phyloP scores from a whole-genome alignment of 2,329 filamentous ascomycete species.

The Colletotrichum somersetense region DNA sequence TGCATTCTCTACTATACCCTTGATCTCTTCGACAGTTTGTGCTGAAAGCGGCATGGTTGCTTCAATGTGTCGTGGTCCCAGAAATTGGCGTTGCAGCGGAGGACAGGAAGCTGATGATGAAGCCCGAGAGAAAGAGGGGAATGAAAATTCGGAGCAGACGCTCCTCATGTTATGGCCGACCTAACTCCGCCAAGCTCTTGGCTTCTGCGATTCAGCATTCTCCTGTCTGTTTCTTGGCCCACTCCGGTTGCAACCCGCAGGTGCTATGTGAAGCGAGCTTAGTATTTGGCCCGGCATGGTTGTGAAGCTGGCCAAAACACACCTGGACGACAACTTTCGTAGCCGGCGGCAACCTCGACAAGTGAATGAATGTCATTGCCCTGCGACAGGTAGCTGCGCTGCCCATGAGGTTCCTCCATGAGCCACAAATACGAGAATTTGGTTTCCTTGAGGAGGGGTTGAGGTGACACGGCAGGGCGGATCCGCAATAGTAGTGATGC shows the following conservation, averaged over 20 bases:
- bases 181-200: background rate
- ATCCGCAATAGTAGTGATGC: background rate
- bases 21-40: constrained; percentile 29
- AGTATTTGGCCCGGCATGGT: no score
- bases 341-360: background rate
- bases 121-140: background rate
- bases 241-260: no score
- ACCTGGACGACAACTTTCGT: background rate
- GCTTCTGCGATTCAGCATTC: background rate
- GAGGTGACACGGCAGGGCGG: background rate
- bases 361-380: no score
- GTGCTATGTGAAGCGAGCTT: no score
- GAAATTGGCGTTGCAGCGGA: background rate
- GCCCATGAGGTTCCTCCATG: background rate
- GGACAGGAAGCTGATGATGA: background rate
- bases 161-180: background rate
- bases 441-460: background rate
- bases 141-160: background rate
- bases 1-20: constrained; percentile 52
- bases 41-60: constrained; percentile 29
- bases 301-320: background rate
- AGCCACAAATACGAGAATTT: background rate
- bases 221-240: no score
- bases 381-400: background rate
- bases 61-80: background rate